Percentiles rank a stretch among this genome's conserved stretches.
Conservation (phyloP, 768 basidiomycete species). For the Clathrus columnatus region DNA sequence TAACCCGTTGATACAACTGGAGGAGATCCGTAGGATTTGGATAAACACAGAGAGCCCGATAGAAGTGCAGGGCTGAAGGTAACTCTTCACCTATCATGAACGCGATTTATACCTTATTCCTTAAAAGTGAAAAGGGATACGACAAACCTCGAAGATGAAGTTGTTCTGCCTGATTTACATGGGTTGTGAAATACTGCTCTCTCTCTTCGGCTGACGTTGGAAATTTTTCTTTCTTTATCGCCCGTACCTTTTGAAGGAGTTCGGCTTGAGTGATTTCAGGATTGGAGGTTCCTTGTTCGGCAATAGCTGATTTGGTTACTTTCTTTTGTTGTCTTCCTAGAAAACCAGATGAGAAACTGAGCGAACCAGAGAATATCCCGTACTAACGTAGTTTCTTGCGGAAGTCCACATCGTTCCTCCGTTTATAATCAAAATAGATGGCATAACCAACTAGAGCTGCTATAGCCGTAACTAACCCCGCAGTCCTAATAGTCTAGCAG, state of each 20-base stretch:
- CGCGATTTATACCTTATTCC: neutral
- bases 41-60: slow-evolving; percentile 88
- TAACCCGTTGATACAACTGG: slow-evolving; percentile 88
- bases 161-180: slow-evolving; percentile 82
- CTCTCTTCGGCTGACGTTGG: slow-evolving; percentile 65
- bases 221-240: slow-evolving; percentile 48
- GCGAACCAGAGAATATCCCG: slow-evolving; percentile 12
- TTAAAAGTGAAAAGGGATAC: neutral
- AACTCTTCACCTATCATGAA: slow-evolving; percentile 58
- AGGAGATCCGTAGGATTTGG: slow-evolving; percentile 92
- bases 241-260: slow-evolving; percentile 52
- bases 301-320: slow-evolving; percentile 55
- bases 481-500: slow-evolving; percentile 24
- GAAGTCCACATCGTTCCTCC: slow-evolving; percentile 81
- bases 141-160: slow-evolving; percentile 63
- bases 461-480: slow-evolving; percentile 40
- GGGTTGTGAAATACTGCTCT: slow-evolving; percentile 87
- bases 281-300: slow-evolving; percentile 19
- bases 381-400: slow-evolving; percentile 78
- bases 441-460: slow-evolving; percentile 66
- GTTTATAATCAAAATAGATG: slow-evolving; percentile 90
- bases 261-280: slow-evolving; percentile 18
- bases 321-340: slow-evolving; percentile 91
- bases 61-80: slow-evolving; percentile 83
- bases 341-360: neutral